Evolutionary conservation across 2,329 filamentous ascomycete genomes (phyloP).

Genomic region (Coniochaeta ligniaria): DNA sequence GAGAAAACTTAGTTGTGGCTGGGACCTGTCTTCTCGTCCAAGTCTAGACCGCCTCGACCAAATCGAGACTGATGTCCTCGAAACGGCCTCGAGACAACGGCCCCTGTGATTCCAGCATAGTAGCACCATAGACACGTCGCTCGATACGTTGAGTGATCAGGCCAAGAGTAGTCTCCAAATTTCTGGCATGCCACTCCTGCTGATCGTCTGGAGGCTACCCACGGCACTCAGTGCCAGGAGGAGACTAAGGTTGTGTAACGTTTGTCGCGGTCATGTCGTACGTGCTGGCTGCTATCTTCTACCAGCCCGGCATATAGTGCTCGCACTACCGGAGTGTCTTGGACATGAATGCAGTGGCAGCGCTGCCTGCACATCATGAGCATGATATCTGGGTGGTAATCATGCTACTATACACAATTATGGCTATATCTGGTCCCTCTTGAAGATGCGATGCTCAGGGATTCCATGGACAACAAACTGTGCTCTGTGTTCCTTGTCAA

Average conservation of each 20-base stretch:
- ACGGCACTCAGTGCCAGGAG: background rate
- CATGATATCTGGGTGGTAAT: background rate
- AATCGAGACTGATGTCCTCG: background rate
- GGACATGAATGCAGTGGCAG: background rate
- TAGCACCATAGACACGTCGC: too few species aligned
- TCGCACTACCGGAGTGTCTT: background rate
- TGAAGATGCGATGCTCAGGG: background rate
- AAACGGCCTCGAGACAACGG: background rate
- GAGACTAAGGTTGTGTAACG: background rate
- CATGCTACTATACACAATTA: background rate
- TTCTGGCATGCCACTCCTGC: background rate
- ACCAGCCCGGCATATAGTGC: background rate
- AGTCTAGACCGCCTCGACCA: background rate
- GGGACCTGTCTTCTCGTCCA: background rate
- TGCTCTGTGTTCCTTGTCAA: background rate
- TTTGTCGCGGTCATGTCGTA: background rate
- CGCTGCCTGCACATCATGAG: background rate
- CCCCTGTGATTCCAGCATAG: background rate
- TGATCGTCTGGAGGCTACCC: background rate
- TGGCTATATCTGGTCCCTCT: background rate
- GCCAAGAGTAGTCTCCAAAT: too few species aligned
- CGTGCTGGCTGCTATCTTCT: background rate
- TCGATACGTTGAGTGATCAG: too few species aligned
- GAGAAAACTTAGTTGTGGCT: background rate
- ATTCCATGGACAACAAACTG: background rate